Evolutionary conservation across 257 asterid species (phyloP).

Genomic region (Solanum etuberosum): DNA sequence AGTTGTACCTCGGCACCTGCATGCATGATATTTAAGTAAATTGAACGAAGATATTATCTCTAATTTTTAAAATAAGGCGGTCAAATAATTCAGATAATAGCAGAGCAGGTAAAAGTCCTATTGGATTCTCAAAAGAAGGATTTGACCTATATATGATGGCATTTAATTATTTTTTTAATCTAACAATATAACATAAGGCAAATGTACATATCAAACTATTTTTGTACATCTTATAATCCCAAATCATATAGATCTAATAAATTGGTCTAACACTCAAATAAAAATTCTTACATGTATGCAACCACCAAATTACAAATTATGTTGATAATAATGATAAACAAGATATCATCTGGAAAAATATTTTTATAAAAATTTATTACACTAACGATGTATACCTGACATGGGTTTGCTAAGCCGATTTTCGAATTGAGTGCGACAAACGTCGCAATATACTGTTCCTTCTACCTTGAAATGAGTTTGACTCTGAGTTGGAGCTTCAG

Average conservation of each 20-base stretch:
- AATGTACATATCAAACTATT: neutral
- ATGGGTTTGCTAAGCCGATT: slow-evolving; percentile 48
- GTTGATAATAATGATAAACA: neutral
- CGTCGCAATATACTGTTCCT: slow-evolving; percentile 65
- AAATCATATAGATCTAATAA: neutral
- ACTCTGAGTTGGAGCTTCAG: neutral
- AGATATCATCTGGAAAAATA: neutral
- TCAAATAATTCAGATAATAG: too few relatives aligned
- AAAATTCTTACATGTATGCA: neutral
- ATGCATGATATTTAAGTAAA: neutral
- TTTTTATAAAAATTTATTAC: neutral
- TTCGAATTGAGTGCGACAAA: slow-evolving; percentile 53
- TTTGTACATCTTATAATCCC: neutral
- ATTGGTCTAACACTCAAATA: neutral
- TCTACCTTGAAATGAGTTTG: slow-evolving; percentile 22
- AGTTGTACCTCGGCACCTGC: slow-evolving; percentile 45
- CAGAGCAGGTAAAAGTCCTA: too few relatives aligned
- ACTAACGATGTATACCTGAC: slow-evolving; percentile 23
- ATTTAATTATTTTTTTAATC: neutral
- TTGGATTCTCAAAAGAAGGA: neutral
- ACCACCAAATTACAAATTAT: neutral
- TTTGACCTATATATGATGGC: neutral
- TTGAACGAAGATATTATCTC: neutral
- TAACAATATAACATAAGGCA: neutral
- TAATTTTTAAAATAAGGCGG: neutral